Percentiles rank a stretch among this genome's conserved stretches.
Conservation (phyloP, 176 grass and related monocot species). For the Oryza longistaminata region DNA sequence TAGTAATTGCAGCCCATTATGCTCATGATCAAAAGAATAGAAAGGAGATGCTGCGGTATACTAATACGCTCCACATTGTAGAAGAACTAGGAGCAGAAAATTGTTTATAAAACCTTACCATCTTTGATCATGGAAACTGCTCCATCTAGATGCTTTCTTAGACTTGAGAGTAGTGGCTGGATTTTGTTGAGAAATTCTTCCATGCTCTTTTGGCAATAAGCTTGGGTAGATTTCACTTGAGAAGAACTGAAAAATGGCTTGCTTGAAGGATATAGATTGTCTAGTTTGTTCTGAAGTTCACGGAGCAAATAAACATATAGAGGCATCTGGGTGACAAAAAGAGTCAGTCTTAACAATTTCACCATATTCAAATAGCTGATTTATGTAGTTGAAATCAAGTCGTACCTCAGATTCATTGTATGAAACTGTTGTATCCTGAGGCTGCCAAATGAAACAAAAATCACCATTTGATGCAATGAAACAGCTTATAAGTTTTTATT, state of each 20-base stretch:
- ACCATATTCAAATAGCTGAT: conserved; percentile 26
- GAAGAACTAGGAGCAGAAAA: conserved; percentile 15
- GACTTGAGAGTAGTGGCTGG: conserved; percentile 56
- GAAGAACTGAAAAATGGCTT: conserved; percentile 46
- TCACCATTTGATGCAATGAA: neutral
- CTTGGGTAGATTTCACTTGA: conserved; percentile 38
- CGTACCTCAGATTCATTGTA: conserved; percentile 78
- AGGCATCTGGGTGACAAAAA: conserved; percentile 63
- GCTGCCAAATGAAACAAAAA: conserved; percentile 39
- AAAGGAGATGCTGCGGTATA: neutral
- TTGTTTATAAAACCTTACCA: conserved; percentile 45
- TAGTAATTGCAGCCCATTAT: neutral
- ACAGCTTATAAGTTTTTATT: neutral
- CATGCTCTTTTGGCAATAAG: conserved; percentile 44
- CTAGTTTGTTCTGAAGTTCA: conserved; percentile 73
- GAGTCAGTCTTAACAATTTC: conserved; percentile 36
- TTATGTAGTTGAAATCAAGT: conserved; percentile 41
- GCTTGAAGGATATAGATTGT: conserved; percentile 50
- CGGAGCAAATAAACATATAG: conserved; percentile 78
- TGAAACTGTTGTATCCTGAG: conserved; percentile 51
- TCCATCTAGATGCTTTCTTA: conserved; percentile 77
- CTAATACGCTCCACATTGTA: neutral
- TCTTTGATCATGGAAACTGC: conserved; percentile 69
- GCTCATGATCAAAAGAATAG: conserved; percentile 18
- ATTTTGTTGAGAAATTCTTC: conserved; percentile 68